Conservation (phyloP, 73 alveolate species). For the Urostyla sp. region DNA sequence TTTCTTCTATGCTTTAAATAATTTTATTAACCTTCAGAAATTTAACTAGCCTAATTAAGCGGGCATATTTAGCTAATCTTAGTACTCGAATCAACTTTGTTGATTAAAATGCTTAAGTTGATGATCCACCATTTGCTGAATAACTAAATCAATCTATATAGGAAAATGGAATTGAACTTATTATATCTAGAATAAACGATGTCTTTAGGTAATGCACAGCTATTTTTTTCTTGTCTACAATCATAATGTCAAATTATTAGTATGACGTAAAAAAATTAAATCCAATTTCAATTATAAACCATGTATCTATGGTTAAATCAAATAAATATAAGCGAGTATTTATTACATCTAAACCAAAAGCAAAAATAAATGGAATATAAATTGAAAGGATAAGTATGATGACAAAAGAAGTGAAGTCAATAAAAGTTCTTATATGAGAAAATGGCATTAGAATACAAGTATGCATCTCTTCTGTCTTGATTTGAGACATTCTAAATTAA, state of each 20-base stretch:
- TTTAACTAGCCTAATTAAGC: slow-evolving; percentile 9
- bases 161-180: too few species aligned
- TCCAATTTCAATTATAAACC: slow-evolving; percentile 20
- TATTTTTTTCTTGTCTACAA: too few species aligned
- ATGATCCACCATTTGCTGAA: too few species aligned
- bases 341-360: slow-evolving; percentile 19
- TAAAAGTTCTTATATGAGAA: background rate
- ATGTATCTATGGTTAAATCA: slow-evolving; percentile 33
- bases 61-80: slow-evolving; percentile 27
- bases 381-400: slow-evolving; percentile 9
- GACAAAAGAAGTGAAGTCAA: background rate
- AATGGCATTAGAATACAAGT: background rate
- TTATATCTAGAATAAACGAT: too few species aligned
- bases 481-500: too few species aligned
- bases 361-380: slow-evolving; percentile 41
- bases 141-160: too few species aligned
- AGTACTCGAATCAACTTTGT: slow-evolving; percentile 6
- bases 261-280: too few species aligned
- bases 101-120: slow-evolving; percentile 30
- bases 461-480: background rate
- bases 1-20: slow-evolving; percentile 3
- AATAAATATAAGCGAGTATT: slow-evolving; percentile 7
- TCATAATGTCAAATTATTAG: too few species aligned
- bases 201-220: too few species aligned
- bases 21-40: slow-evolving; percentile 1